These are phyloP conservation scores for Aphanomyces astaci DNA, from an alignment of 352 stramenopile genomes.

Conservation along the genomic window DNA sequence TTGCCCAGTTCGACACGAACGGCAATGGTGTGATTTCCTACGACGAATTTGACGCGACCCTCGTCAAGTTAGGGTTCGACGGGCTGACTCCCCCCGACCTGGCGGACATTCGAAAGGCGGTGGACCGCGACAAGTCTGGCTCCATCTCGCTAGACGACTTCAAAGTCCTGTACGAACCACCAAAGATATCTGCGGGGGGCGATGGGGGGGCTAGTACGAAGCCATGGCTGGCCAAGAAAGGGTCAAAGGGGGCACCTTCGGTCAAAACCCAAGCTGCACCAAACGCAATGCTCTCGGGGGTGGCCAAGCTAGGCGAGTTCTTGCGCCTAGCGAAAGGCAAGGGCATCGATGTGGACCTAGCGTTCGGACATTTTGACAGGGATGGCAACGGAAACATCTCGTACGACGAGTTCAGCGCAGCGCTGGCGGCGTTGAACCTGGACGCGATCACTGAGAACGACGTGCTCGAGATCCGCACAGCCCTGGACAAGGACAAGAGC, in stretches of 20 bases:
- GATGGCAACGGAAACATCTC: constrained; percentile 47
- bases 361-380: constrained; percentile 37
- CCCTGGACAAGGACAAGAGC: constrained; percentile 46
- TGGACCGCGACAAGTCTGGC: constrained; percentile 59
- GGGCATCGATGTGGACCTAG: constrained; percentile 26
- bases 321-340: constrained; percentile 23
- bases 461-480: constrained; percentile 29
- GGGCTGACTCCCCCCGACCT: constrained; percentile 2
- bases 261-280: background rate
- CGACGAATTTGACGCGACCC: constrained; percentile 12
- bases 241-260: background rate
- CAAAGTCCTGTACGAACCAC: constrained; percentile 35
- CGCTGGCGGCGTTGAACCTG: constrained; percentile 42
- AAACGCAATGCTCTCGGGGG: background rate
- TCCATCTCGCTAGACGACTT: constrained; percentile 65
- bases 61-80: constrained; percentile 15
- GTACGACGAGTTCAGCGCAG: constrained; percentile 40
- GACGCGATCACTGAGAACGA: constrained; percentile 35
- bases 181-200: background rate
- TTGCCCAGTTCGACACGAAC: constrained; percentile 26
- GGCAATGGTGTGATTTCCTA: constrained; percentile 15
- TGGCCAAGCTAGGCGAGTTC: constrained; percentile 23
- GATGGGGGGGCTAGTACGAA: background rate
- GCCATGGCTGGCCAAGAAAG: background rate
- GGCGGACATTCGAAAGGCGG: constrained; percentile 23